Base-by-base conservation (phyloP, 2,329 filamentous ascomycete genomes). In the Emmonsia crescens region DNA sequence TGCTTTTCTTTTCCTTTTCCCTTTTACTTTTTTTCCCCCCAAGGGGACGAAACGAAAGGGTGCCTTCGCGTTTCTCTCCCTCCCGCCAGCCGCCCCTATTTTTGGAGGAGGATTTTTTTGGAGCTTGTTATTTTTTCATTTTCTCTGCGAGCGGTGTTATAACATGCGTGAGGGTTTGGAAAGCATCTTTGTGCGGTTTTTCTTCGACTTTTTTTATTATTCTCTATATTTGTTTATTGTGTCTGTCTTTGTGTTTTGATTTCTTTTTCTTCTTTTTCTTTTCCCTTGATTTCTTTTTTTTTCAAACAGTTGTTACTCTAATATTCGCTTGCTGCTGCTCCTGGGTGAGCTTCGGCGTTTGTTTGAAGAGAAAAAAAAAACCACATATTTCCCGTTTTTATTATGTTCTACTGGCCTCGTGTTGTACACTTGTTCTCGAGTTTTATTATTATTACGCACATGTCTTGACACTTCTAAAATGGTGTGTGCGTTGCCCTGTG, bases 21-120 rank as follows among this genome's bases (percentile, higher is more conserved):
- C 27, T 19, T 31, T 33, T 52, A 19, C 33, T 16, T 19, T 52
- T 52, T 33, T 29, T 38, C 36, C 14, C 14, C 14, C 36, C 49
- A 31, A 6, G 14, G 6, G 49, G 21, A 48, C n/a, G 44, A 27
- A 48, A 48, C 44, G 44, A 27, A 48, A 14, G n/a, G 44, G 10
- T 21, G 6, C 21, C 1, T 24, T 27, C n/a, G 44, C 42, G 6
- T 14, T 14, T 24, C 44, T 48, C 24, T 24, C 44, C 42, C n/a
- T n/a, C n/a, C n/a, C n/a, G n/a, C n/a, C 31, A 57, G n/a, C 9
- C 16, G 19, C 21, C 48, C 38, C 33, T 49, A 31, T 58, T 61
- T 61, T 62, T 62, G 62, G 59, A 66, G 63, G 61, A 64, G 62
- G 61, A 63, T 66, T 68, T 60, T 66, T 64, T 70, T 63, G 36